A percentile compares a stretch with the other conserved stretches of the same genome.
phyloP scores from a whole-genome alignment of 768 basidiomycete genomes.

The Wakefieldia striispora region DNA sequence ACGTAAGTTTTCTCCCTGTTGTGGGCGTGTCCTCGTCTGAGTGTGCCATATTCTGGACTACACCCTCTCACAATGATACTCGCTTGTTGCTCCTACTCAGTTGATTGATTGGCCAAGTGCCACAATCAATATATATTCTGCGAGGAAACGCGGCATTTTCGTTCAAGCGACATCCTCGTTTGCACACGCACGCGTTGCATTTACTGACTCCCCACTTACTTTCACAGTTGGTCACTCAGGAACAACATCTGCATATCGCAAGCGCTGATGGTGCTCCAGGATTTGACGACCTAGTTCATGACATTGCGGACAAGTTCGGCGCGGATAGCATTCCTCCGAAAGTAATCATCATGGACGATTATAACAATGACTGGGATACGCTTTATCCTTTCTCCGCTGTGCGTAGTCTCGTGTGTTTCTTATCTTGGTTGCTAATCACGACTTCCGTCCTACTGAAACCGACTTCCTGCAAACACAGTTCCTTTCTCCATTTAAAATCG shows the following conservation, averaged over 20 bases:
- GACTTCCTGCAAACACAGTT: slow-evolving; percentile 46
- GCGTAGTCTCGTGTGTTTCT: slow-evolving; percentile 12
- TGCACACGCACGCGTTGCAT: neutral
- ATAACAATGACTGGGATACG: slow-evolving; percentile 87
- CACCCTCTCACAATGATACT: no score
- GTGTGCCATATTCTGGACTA: no score
- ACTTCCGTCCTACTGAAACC: neutral
- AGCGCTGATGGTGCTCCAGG: slow-evolving; percentile 82
- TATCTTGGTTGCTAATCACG: neutral
- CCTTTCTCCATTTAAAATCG: slow-evolving; percentile 79
- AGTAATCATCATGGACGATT: slow-evolving; percentile 63
- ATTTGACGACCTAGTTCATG: slow-evolving; percentile 56
- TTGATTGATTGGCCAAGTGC: no score
- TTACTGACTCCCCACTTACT: slow-evolving; percentile 1
- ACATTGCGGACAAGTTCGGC: slow-evolving; percentile 64
- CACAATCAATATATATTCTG: no score
- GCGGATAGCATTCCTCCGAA: slow-evolving; percentile 36
- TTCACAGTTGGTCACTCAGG: slow-evolving; percentile 62
- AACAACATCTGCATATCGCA: slow-evolving; percentile 78
- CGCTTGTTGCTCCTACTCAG: no score
- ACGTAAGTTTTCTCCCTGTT: slow-evolving; percentile 48
- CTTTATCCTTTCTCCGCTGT: slow-evolving; percentile 81
- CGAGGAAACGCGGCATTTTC: no score
- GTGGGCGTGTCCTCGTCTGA: no score
- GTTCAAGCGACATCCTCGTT: no score